Evolutionary conservation across 2,329 filamentous ascomycete species (phyloP).

Genomic region (Exophiala oligosperma): DNA sequence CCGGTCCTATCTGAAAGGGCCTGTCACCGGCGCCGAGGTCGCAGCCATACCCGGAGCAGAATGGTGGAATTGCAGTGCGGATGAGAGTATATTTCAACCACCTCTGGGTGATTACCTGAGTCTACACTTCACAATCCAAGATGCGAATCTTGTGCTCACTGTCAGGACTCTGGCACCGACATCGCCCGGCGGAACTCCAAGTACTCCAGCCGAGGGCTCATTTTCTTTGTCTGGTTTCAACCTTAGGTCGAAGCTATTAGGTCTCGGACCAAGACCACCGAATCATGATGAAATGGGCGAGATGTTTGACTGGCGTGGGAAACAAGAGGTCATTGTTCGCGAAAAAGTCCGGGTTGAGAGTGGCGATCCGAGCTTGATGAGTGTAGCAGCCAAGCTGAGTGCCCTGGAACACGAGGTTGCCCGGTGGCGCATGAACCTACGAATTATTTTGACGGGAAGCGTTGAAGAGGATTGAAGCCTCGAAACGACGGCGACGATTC

Average conservation of each 20-base stretch:
- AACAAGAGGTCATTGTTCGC: constrained; percentile 75
- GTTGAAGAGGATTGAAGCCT: constrained; percentile 19
- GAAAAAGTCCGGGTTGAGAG: constrained; percentile 89
- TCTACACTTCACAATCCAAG: constrained; percentile 68
- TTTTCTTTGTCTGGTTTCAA: constrained; percentile 61
- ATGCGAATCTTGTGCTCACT: constrained; percentile 68
- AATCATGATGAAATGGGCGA: constrained; percentile 80
- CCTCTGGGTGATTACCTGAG: constrained; percentile 68
- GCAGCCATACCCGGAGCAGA: constrained; percentile 40
- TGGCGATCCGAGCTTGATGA: constrained; percentile 82
- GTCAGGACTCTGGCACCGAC: constrained; percentile 70
- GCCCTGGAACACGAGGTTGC: constrained; percentile 73
- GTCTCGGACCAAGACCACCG: constrained; percentile 47
- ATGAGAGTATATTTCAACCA: constrained; percentile 65
- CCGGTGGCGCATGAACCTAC: constrained; percentile 69
- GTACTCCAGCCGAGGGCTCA: constrained; percentile 65
- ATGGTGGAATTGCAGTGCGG: constrained; percentile 59
- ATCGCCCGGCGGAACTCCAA: constrained; percentile 55
- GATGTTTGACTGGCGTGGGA: constrained; percentile 65
- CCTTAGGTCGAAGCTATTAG: constrained; percentile 57
- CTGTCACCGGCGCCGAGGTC: constrained; percentile 17
- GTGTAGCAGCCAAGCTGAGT: constrained; percentile 77
- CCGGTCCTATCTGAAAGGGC: constrained; percentile 58
- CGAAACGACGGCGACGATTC: neutral
- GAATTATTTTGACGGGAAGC: constrained; percentile 70